Base-by-base conservation (phyloP, 2,329 filamentous ascomycete species). In the Ceratocystis huliohia region DNA sequence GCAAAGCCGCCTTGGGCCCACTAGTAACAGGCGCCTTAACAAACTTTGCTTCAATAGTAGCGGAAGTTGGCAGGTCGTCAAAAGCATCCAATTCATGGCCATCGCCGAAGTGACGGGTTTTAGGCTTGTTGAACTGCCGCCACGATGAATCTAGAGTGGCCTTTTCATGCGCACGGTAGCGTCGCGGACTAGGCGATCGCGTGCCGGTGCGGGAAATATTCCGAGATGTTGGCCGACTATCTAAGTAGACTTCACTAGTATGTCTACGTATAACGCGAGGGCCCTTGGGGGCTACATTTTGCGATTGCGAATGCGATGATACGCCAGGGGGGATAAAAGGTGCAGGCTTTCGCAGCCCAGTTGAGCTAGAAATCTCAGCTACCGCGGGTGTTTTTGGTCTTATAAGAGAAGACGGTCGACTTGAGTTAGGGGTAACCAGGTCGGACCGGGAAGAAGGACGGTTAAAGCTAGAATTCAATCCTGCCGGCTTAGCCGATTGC, bases 31-130 rank as follows among this genome's bases (percentile, higher is more conserved):
- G 92, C 71, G 88, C 85, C 74, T 92, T 95, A 69, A 91, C 80
- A 72, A 85, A 99, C 71, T 85, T 88, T 69, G 86, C 91, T 76
- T 99, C 94, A 15, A 85, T 82, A 68, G 88, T 84, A 13, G 82
- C 85, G 17, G 92, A 96, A 0, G 92, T 97, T 1, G 93, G 93
- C 66, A 99, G 78, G 75, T 99, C 94, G 74, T 99, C 94, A 74
- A 99, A 97, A 1, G 83, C 86, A 71, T 97, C 93, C 44, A 99
- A 81, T 75, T 99, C 94, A 68, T 88, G 88, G 17, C 94, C 94
- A 74, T 96, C 91, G 13, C 94, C 94, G 76, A 95, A 99, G 81
- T 80, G 50, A 50, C 69, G 69, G 25, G 70, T 70, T 66, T 70
- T 70, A 63, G 64, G 67, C 65, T 72, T 67, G 69, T 66, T 56